A percentile compares a stretch with the other conserved stretches of the same genome.
Conservation (phyloP, 176 grass and related monocot species). For the Hsuehochloa calcarea region DNA sequence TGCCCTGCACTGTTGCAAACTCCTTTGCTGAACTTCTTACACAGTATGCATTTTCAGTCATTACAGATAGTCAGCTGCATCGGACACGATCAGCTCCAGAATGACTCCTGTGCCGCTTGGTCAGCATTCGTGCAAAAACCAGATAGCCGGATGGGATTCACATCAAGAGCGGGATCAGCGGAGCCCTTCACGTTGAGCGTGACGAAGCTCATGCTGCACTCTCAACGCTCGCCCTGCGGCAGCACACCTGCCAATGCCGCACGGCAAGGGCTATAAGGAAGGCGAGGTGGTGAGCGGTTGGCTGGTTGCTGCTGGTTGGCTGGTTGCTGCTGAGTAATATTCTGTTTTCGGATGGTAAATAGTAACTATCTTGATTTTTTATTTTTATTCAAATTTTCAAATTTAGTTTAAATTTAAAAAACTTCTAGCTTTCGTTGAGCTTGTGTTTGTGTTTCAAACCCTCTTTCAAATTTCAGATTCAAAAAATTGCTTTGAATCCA, state of each 20-base stretch:
- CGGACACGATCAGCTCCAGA: not conserved
- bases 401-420: too few species aligned
- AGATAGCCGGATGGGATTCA: not conserved
- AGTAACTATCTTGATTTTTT: too few species aligned
- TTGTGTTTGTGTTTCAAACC: too few species aligned
- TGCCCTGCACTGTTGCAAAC: not conserved
- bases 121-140: not conserved
- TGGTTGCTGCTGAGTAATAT: too few species aligned
- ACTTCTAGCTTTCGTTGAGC: too few species aligned
- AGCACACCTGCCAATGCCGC: not conserved
- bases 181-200: not conserved
- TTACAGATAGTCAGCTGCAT: not conserved
- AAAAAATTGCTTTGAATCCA: too few species aligned
- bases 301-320: not conserved
- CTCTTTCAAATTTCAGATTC: too few species aligned
- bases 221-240: too few species aligned
- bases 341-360: too few species aligned
- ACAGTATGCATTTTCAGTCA: not conserved
- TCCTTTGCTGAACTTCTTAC: not conserved
- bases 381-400: too few species aligned
- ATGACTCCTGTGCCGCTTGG: not conserved
- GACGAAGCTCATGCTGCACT: too few species aligned
- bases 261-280: not conserved
- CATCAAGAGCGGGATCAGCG: not conserved
- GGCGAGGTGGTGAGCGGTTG: not conserved